phyloP scores from a whole-genome alignment of 2,329 filamentous ascomycete species.

The Pyrenophora tritici-repentis region DNA sequence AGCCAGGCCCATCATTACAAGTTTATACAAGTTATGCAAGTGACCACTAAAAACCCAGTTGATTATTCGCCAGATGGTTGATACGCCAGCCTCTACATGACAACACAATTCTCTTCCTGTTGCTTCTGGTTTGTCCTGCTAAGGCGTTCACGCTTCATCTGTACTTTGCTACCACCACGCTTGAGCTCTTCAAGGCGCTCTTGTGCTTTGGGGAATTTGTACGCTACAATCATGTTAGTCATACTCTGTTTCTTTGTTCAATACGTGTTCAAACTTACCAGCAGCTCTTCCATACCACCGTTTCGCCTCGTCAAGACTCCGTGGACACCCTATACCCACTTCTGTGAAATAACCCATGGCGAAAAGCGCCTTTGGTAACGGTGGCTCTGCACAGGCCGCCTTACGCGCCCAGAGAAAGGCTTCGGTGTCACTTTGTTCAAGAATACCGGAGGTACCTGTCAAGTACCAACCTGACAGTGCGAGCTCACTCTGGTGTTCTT shows the following conservation, averaged over 20 bases:
- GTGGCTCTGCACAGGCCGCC: conserved; percentile 77
- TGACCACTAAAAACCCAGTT: background rate
- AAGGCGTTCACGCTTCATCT: conserved; percentile 77
- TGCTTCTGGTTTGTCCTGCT: conserved; percentile 82
- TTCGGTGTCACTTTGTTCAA: conserved; percentile 92
- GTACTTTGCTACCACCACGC: conserved; percentile 71
- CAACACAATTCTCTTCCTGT: conserved; percentile 83
- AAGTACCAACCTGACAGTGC: conserved; percentile 74
- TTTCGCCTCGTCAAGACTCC: conserved; percentile 92
- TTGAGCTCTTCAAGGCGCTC: conserved; percentile 93
- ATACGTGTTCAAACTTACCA: conserved; percentile 64
- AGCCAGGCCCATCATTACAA: too few relatives aligned
- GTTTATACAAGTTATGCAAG: too few relatives aligned
- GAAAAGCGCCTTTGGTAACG: conserved; percentile 89
- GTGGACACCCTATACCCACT: conserved; percentile 84
- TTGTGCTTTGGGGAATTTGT: conserved; percentile 91
- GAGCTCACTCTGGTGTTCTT: conserved; percentile 88
- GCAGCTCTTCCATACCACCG: conserved; percentile 98
- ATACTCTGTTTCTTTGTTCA: background rate
- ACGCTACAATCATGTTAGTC: conserved; percentile 62
- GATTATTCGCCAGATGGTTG: background rate
- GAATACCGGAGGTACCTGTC: conserved; percentile 83
- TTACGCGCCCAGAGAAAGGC: conserved; percentile 97
- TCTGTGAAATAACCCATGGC: conserved; percentile 98
- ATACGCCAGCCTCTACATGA: conserved; percentile 65